A percentile compares a stretch with the other conserved stretches of the same genome.
Conservation (phyloP, 2,329 filamentous ascomycete genomes). For the Niveomyces coronatus region DNA sequence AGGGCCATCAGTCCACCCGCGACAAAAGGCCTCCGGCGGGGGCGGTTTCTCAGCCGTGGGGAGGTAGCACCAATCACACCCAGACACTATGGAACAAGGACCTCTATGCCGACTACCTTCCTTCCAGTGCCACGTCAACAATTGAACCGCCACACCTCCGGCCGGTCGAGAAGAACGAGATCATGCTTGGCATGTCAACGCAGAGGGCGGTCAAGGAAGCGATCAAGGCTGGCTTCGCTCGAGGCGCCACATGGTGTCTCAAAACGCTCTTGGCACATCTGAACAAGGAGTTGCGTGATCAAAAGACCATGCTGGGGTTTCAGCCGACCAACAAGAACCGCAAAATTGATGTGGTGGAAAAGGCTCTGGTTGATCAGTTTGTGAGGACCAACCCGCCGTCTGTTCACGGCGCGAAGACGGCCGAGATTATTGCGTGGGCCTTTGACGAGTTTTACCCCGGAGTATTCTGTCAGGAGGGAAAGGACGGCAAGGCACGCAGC, state of each 20-base stretch:
- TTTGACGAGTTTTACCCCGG: slow-evolving; percentile 8
- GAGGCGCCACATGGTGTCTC: slow-evolving; percentile 4
- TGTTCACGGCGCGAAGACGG: neutral
- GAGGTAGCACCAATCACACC: neutral
- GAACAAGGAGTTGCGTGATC: slow-evolving; percentile 2
- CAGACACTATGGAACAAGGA: slow-evolving; percentile 3
- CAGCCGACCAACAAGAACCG: slow-evolving; percentile 4
- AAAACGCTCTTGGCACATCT: slow-evolving; percentile 1
- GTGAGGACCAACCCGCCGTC: slow-evolving; percentile 4
- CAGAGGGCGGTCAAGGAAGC: slow-evolving; percentile 5
- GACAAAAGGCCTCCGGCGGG: no score
- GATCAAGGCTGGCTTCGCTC: slow-evolving; percentile 4
- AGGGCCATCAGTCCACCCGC: slow-evolving; percentile 1
- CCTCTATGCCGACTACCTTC: slow-evolving; percentile 1
- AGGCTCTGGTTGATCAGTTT: slow-evolving; percentile 4
- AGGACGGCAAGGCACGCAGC: slow-evolving; percentile 1
- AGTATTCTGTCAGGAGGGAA: slow-evolving; percentile 5
- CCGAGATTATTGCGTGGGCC: slow-evolving; percentile 4
- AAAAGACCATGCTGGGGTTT: slow-evolving; percentile 6
- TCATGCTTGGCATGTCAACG: slow-evolving; percentile 5
- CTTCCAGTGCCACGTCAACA: neutral
- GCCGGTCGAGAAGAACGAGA: slow-evolving; percentile 1
- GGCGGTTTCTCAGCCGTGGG: neutral
- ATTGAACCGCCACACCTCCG: slow-evolving; percentile 2
- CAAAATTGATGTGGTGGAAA: neutral